A percentile compares a stretch with the other conserved stretches of the same genome.
These are phyloP conservation scores for thale cress (Arabidopsis thaliana) DNA, from an alignment of 345 rosid genomes.

Conservation along the genomic window TAIR10.1 NC_003074.8:17996501-17997000, in stretches of 20 bases:
- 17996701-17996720: constrained; percentile 59
- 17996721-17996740: constrained; percentile 38
- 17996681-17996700: constrained; percentile 67
- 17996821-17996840: background rate
- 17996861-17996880: background rate
- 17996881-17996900: no score
- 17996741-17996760: background rate
- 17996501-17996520: constrained; percentile 21
- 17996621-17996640: constrained; percentile 4
- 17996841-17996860: background rate
- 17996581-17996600: constrained; percentile 76
- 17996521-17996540: constrained; percentile 37
- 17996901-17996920: background rate
- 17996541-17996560: constrained; percentile 55
- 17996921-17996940: background rate
- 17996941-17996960: background rate
- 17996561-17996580: constrained; percentile 71
- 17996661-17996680: constrained; percentile 50
- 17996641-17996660: constrained; percentile 52
- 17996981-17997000: background rate
- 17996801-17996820: constrained; percentile 4
- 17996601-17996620: constrained; percentile 6
- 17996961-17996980: background rate
- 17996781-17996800: background rate
- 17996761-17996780: background rate